phyloP scores from a whole-genome alignment of 2,329 filamentous ascomycete genomes.

The Cladosporium sphaerospermum region DNA sequence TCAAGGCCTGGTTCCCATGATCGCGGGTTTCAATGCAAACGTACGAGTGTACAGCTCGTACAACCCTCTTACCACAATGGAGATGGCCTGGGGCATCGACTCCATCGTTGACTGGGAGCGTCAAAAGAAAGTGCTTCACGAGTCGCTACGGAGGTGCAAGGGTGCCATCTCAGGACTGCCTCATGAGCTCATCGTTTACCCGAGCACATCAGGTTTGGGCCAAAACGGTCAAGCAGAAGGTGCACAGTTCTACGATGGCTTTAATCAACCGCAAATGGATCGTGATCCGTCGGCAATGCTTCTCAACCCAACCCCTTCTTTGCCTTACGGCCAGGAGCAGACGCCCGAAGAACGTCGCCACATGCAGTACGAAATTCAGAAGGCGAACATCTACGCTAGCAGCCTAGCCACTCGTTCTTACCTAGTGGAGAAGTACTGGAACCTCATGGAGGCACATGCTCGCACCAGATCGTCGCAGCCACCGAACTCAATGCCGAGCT shows the following conservation, averaged over 20 bases:
- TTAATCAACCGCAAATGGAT: conserved; percentile 19
- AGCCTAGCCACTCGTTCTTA: conserved; percentile 76
- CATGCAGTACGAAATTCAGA: conserved; percentile 82
- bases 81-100: conserved; percentile 74
- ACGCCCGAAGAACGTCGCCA: conserved; percentile 35
- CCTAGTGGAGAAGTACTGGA: conserved; percentile 80
- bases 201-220: conserved; percentile 35
- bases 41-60: conserved; percentile 75
- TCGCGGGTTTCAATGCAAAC: conserved; percentile 76
- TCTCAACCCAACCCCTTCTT: conserved; percentile 13
- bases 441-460: conserved; percentile 60
- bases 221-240: conserved; percentile 18
- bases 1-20: conserved; percentile 58
- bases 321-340: conserved; percentile 19
- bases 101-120: conserved; percentile 68
- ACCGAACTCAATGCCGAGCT: conserved; percentile 31
- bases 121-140: conserved; percentile 67
- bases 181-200: conserved; percentile 56
- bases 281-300: conserved; percentile 17
- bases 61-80: conserved; percentile 69
- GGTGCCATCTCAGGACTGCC: conserved; percentile 62
- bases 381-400: conserved; percentile 80
- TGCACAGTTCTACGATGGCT: conserved; percentile 19
- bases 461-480: conserved; percentile 33
- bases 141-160: conserved; percentile 66